Conservation (phyloP, 1,284 basidiomycete genomes). For the Microbotryomycetes sp. region DNA sequence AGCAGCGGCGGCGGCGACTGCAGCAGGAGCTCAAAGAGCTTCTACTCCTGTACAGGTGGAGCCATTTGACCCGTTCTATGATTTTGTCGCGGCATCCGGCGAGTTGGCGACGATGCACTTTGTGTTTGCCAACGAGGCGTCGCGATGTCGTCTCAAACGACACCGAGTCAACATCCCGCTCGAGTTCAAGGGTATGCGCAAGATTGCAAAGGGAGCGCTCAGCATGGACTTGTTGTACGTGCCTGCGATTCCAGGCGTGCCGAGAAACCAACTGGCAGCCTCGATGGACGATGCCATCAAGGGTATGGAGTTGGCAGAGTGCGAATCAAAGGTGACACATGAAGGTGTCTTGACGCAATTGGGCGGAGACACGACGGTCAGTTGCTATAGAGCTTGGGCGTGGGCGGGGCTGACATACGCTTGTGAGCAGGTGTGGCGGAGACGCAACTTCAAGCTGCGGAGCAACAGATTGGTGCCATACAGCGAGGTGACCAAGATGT, state of each 20-base stretch:
- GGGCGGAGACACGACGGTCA: slow-evolving; percentile 88
- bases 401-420: background rate
- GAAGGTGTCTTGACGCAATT: slow-evolving; percentile 89
- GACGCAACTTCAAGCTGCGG: slow-evolving; percentile 76
- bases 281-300: slow-evolving; percentile 84
- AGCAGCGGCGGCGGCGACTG: background rate
- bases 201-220: slow-evolving; percentile 47
- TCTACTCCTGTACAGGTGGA: background rate
- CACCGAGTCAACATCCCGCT: slow-evolving; percentile 16
- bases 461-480: slow-evolving; percentile 82
- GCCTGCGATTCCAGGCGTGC: slow-evolving; percentile 54
- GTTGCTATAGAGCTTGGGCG: slow-evolving; percentile 42
- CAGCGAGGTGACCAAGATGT: slow-evolving; percentile 87
- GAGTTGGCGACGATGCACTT: slow-evolving; percentile 20
- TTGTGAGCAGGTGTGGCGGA: slow-evolving; percentile 64
- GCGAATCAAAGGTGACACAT: slow-evolving; percentile 86
- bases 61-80: slow-evolving; percentile 23
- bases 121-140: slow-evolving; percentile 45
- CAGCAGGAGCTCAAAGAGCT: background rate
- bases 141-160: slow-evolving; percentile 14
- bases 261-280: slow-evolving; percentile 69
- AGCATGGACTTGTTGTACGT: slow-evolving; percentile 81
- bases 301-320: slow-evolving; percentile 78
- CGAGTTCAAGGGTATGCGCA: background rate
- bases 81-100: slow-evolving; percentile 15